Base-by-base conservation (phyloP, 306 rosid species). In the Medicago arabica region DNA sequence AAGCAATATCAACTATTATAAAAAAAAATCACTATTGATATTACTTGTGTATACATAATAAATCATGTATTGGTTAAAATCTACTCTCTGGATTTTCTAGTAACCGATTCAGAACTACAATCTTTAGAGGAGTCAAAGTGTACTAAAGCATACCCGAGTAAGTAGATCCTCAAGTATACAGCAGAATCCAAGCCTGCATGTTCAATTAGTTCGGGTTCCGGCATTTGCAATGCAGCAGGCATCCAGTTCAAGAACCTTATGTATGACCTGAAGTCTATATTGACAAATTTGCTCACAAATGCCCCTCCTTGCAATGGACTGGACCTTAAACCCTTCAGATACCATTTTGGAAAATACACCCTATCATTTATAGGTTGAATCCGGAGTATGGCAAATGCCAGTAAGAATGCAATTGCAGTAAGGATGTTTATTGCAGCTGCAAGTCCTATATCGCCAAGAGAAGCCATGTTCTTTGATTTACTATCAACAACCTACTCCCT, bases 331-430 rank as follows among this genome's bases (percentile, higher is more conserved):
- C 97, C 97, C 86, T 88, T 92, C 70, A 95, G 72, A 74, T 95
- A 95, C 98, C 98, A 95, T 86, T 95, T 95, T 44, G 98, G 98
- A 84, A 95, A 95, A 84, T 95, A 95, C 71, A 95, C 97, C 83
- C 98, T 87, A 70, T 95, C 98, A 6, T 95, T 95, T 83, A 95
- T 69, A 15, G 98, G 98, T 75, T 95, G 97, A 72, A 95, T 89
- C 67, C 98, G 91, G 75, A 92, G 92, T 25, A 92, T 28, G 61
- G 98, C 96, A 75, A 95, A 95, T 71, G 89, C 89, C 34, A 92
- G 11, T 15, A 95, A 92, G 86, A 95, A 95, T 2, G 82, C 83
- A 67, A 89, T 69, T 23, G 97, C 97, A 69, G 83, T 90, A 34
- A 95, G 96, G 62, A 95, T 87, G 79, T 95, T 95, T 66, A 95